Base-by-base conservation (phyloP, 2,329 filamentous ascomycete genomes). In the Rhynchosporium agropyri region DNA sequence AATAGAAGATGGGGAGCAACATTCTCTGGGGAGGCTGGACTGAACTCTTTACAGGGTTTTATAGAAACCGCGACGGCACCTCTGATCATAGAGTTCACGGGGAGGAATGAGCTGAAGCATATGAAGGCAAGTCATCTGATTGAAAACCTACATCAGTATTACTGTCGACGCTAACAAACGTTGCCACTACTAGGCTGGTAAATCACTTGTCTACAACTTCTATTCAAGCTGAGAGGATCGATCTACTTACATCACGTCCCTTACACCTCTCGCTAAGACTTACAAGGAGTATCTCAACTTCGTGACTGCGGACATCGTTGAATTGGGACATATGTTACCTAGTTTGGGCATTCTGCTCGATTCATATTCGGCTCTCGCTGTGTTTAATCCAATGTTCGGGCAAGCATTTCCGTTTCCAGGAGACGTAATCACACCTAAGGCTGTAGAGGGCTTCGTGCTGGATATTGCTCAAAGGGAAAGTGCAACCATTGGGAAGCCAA, bases 251-350 rank as follows among this genome's bases (percentile, higher is more conserved):
- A 69, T 75, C 4, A 51, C 68, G 0, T 68, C 72, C 5, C 73
- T 83, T 55, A 71, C 73, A 15, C 74, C 76, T 3, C 68, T 81
- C 1, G 81, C 81, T 1, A 77, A 77, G 63, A 77, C 76, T 65
- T 81, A 80, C 69, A 66, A 72, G 60, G 79, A 82, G 12, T 82
- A 80, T 61, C 74, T 83, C 12, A 73, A 71, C 60, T 83, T 83
- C 63, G 77, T 80, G 3, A 81, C 79, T 0, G 77, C 82, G 1
- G 79, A 83, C 62, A 72, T 74, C 0, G 62, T 67, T 36, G 79
- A 82, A 63, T 83, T 83, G 65, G 75, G 74, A 3, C 77, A 81
- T 29, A 78, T 82, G 70, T 69, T 75, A 1, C 63, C 67, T 7
- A 73, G 74, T 43, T 70, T 83, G 56, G 81, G 80, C 1, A 66